Evolutionary conservation across 2,329 filamentous ascomycete species (phyloP).

Genomic region (Talaromyces marneffei): DNA sequence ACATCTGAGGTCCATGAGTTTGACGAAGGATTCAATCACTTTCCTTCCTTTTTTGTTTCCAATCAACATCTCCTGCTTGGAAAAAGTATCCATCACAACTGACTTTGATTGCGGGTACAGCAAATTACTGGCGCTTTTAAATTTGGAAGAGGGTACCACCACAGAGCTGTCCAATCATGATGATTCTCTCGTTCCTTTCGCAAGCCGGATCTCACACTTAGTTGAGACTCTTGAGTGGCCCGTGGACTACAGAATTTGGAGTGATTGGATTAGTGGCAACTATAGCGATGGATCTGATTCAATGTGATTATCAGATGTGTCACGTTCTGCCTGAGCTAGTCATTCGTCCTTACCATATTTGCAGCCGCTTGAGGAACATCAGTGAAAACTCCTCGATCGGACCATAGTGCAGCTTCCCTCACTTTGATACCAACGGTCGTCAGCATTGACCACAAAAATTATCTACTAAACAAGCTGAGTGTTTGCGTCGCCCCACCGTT

Average conservation of each 20-base stretch:
- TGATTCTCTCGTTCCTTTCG: no score
- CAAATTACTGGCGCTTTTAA: no score
- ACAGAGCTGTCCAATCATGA: no score
- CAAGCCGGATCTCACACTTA: no score
- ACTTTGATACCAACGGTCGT: constrained; percentile 4
- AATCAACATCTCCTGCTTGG: background rate
- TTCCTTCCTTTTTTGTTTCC: background rate
- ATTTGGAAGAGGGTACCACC: no score
- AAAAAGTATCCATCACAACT: background rate
- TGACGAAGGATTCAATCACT: background rate
- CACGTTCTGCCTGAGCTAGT: background rate
- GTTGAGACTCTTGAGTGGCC: no score
- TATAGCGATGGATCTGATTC: background rate
- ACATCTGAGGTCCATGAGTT: background rate
- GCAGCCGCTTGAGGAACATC: background rate
- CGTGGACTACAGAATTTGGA: no score
- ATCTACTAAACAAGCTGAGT: background rate
- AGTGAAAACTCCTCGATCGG: constrained; percentile 2
- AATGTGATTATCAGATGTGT: background rate
- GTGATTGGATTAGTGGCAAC: no score
- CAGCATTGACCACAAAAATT: constrained; percentile 3
- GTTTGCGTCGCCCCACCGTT: background rate
- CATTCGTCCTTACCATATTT: constrained; percentile 4
- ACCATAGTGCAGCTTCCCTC: constrained; percentile 4
- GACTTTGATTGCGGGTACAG: no score